Conservation (phyloP, 2,329 filamentous ascomycete species). For the Arthrinium phaeospermum region DNA sequence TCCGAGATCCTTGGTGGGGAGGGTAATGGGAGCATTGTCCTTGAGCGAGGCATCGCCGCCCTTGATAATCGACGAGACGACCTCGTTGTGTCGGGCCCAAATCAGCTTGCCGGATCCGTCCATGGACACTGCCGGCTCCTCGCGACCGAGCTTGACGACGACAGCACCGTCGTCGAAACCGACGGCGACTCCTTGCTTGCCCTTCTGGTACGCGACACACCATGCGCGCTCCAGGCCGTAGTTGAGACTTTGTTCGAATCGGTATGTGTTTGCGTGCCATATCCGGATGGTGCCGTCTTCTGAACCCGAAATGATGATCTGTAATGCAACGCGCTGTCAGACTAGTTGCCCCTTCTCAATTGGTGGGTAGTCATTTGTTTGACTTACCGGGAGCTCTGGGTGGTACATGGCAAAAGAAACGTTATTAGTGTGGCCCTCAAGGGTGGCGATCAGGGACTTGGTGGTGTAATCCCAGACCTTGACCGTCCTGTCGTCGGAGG, state of each 20-base stretch:
- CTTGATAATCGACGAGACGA: constrained; percentile 94
- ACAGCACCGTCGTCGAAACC: constrained; percentile 98
- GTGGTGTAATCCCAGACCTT: constrained; percentile 99
- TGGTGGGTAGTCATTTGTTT: not conserved
- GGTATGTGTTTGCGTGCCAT: constrained; percentile 98
- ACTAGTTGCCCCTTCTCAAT: not conserved
- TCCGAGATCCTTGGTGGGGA: constrained; percentile 93
- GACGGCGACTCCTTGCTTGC: constrained; percentile 91
- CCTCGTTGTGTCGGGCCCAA: constrained; percentile 94
- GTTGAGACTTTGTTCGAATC: constrained; percentile 92
- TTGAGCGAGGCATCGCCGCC: constrained; percentile 81
- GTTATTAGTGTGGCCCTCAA: constrained; percentile 97
- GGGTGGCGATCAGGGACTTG: constrained; percentile 93
- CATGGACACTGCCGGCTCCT: constrained; percentile 98
- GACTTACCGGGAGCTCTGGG: constrained; percentile 75
- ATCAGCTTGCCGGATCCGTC: constrained; percentile 94
- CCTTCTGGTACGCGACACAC: constrained; percentile 96
- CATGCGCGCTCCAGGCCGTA: constrained; percentile 96
- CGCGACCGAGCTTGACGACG: constrained; percentile 95
- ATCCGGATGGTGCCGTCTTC: constrained; percentile 98
- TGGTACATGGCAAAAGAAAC: constrained; percentile 99
- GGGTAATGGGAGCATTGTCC: constrained; percentile 83
- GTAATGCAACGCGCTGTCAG: not conserved
- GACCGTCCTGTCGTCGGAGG: constrained; percentile 93
- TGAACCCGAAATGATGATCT: constrained; percentile 93